These are phyloP conservation scores for Thalassiosira ordinaria DNA, from an alignment of 352 stramenopile species.

Conservation along the genomic window DNA sequence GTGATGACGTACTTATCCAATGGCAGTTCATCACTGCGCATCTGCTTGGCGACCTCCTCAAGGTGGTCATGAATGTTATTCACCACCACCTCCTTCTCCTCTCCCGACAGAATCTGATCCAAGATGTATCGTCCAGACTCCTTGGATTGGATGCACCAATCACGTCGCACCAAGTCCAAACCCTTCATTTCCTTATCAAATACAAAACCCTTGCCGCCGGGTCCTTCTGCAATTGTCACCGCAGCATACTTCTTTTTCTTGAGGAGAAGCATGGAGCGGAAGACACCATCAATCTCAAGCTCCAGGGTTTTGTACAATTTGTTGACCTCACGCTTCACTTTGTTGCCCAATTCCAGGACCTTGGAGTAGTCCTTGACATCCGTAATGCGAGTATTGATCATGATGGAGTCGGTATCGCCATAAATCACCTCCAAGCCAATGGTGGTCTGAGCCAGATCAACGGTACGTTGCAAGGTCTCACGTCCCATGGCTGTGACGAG, in stretches of 20 bases:
- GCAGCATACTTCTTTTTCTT: conserved; percentile 99
- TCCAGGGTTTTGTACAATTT: conserved; percentile 99
- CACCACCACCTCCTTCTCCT: conserved; percentile 94
- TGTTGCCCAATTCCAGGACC: conserved; percentile 92
- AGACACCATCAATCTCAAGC: conserved; percentile 99
- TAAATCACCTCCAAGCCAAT: conserved; percentile 99
- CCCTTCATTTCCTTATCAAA: conserved; percentile 98
- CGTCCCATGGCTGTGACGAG: conserved; percentile 98
- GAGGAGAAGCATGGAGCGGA: conserved; percentile 98
- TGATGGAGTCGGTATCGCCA: conserved; percentile 99
- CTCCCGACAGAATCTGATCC: conserved; percentile 96
- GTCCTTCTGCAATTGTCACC: conserved; percentile 91
- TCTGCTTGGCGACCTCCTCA: conserved; percentile 90
- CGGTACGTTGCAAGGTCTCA: conserved; percentile 97
- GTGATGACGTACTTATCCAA: conserved; percentile 99
- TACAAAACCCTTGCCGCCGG: conserved; percentile 68
- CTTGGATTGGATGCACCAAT: conserved; percentile 99
- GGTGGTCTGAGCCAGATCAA: conserved; percentile 96
- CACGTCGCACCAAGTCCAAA: conserved; percentile 95
- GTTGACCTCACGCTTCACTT: conserved; percentile 98
- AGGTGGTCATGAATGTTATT: conserved; percentile 95
- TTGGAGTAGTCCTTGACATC: conserved; percentile 88
- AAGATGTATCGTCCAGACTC: conserved; percentile 95
- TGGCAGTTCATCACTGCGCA: conserved; percentile 92
- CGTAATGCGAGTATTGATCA: conserved; percentile 96